Base-by-base conservation (phyloP, 2,329 filamentous ascomycete species). In the Fusarium avenaceum region DNA sequence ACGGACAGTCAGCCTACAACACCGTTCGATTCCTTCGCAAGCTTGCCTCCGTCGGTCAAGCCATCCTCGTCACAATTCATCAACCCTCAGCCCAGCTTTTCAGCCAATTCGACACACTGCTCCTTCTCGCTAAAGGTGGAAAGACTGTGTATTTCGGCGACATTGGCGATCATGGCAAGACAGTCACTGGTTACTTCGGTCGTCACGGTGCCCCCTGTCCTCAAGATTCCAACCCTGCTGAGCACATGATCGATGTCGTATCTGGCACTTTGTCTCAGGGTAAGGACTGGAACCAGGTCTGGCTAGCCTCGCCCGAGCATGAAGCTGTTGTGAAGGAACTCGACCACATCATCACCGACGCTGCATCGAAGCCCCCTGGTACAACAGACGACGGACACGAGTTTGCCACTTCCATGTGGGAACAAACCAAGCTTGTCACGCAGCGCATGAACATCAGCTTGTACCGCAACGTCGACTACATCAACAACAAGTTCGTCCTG, bases 201-300 rank as follows among this genome's bases (percentile, higher is more conserved):
- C 80, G 82, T 20, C 85, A 92, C 61, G 91, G 90, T 7, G 89
- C 87, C 1, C 83, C 85, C 2, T 91, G 90, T 65, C 84, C 86
- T 1, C 67, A 80, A 0, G 85, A 87, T 1, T 87, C 86, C 19
- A 94, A 94, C 71, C 90, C 90, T 2, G 91, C 91, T 1, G 91
- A 94, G 76, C 92, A 89, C 81, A 93, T 94, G 88, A 86, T 94
- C 52, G 83, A 86, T 49, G 83, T 85, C 19, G 83, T 85, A 15
- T 85, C 86, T 2, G 86, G 86, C 1, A 75, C 78, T 35, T 72
- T 85, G 1, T 83, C 82, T 0, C 81, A 79, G 53, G 78, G 71
- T 71, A 82, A 67, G 43, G 85, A 92, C 74, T 92, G 89, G 90
- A 90, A 89, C 73, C 82, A 91, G 38, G 85, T 92, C 66, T 93